Percentiles rank a stretch among this genome's conserved stretches.
These are phyloP conservation scores for Candida anglica DNA, from an alignment of 805 yeast genomes.

Conservation along the genomic window DNA sequence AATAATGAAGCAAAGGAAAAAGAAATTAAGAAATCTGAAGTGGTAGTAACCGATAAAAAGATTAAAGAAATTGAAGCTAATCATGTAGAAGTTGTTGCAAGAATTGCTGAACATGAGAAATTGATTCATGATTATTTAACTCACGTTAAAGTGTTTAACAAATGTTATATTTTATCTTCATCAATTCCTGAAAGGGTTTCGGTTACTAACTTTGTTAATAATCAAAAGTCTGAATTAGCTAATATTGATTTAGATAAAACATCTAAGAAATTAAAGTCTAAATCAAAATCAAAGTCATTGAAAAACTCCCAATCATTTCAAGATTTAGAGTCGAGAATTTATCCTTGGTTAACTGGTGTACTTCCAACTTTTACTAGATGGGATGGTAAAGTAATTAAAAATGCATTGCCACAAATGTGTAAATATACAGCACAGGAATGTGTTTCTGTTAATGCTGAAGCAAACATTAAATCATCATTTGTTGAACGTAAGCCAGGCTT, in stretches of 20 bases:
- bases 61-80: constrained; percentile 5
- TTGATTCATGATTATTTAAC: constrained; percentile 19
- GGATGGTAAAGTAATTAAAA: constrained; percentile 1
- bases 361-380: constrained; percentile 12
- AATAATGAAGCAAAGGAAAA: constrained; percentile 3
- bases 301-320: neutral
- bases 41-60: neutral
- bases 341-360: constrained; percentile 21
- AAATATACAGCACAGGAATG: constrained; percentile 2
- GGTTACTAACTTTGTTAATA: constrained; percentile 2
- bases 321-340: constrained; percentile 11
- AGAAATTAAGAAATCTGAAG: constrained; percentile 6
- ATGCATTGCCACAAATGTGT: constrained; percentile 2
- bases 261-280: neutral
- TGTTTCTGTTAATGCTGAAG: constrained; percentile 1
- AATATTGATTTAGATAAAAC: neutral
- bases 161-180: constrained; percentile 14
- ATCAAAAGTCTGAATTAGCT: constrained; percentile 4
- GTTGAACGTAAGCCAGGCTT: constrained; percentile 2
- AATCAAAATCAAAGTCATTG: neutral
- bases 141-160: constrained; percentile 19
- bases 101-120: constrained; percentile 16
- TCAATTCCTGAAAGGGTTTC: neutral
- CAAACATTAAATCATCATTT: neutral
- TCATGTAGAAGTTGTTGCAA: constrained; percentile 10